These are phyloP conservation scores for Penicillium herquei DNA, from an alignment of 495 filamentous ascomycete species.

Conservation along the genomic window DNA sequence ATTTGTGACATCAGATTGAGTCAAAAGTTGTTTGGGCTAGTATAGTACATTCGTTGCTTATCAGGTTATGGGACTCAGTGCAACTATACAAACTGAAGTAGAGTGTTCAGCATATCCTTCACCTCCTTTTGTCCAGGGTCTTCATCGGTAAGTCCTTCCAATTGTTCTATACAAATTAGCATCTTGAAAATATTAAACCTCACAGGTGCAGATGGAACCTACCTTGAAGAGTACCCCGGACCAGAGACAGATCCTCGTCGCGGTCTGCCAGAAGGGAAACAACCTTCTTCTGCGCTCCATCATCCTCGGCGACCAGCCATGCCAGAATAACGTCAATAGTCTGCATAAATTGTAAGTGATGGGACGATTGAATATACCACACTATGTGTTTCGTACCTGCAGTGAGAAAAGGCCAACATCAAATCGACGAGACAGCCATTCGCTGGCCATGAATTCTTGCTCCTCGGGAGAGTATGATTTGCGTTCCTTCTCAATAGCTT, in stretches of 20 bases:
- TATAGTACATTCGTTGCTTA: constrained; percentile 1
- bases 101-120: constrained; percentile 67
- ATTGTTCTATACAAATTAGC: constrained; percentile 51
- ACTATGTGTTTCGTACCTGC: constrained; percentile 45
- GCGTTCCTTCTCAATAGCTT: constrained; percentile 60
- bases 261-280: constrained; percentile 60
- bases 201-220: constrained; percentile 14
- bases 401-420: constrained; percentile 85
- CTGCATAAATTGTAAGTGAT: constrained; percentile 16
- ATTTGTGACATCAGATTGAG: too few relatives aligned
- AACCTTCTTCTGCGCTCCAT: constrained; percentile 69
- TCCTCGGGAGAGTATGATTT: constrained; percentile 48
- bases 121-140: constrained; percentile 57
- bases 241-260: constrained; percentile 59
- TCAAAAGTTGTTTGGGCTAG: neutral
- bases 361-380: neutral
- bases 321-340: constrained; percentile 85
- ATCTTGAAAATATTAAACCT: neutral
- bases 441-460: constrained; percentile 64
- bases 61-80: neutral
- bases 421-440: constrained; percentile 80
- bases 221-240: constrained; percentile 71
- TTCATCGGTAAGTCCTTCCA: constrained; percentile 57
- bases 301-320: constrained; percentile 92
- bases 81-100: constrained; percentile 57